These are phyloP conservation scores for Rhizopogon vinicolor DNA, from an alignment of 768 basidiomycete genomes.

Conservation along the genomic window DNA sequence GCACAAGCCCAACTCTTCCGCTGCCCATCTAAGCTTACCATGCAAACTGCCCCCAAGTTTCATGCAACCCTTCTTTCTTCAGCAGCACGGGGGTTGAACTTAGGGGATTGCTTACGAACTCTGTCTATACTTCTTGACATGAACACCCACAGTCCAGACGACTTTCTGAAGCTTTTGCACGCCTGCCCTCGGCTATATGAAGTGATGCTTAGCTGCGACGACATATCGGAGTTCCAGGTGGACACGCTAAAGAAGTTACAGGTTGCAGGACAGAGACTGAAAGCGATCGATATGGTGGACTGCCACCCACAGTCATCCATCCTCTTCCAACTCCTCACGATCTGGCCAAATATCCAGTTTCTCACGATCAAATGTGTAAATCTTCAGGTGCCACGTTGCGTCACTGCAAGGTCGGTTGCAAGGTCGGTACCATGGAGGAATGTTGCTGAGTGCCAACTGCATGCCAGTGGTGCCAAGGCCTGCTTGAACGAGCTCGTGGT, in stretches of 20 bases:
- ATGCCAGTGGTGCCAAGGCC: constrained; percentile 8
- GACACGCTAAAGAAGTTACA: constrained; percentile 12
- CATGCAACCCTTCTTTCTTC: constrained; percentile 12
- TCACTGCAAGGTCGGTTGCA: not conserved
- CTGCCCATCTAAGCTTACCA: constrained; percentile 8
- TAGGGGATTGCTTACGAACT: not conserved
- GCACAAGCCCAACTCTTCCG: constrained; percentile 27
- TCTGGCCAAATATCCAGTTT: constrained; percentile 34
- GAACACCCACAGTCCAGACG: not conserved
- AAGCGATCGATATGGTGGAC: constrained; percentile 26
- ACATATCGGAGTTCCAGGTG: constrained; percentile 11
- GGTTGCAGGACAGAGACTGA: not conserved
- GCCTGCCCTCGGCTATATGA: constrained; percentile 21
- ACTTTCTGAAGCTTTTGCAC: constrained; percentile 6
- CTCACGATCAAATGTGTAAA: constrained; percentile 10
- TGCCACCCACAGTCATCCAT: constrained; percentile 40
- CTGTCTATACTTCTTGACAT: not conserved
- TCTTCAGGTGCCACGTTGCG: constrained; percentile 24
- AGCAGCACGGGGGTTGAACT: constrained; percentile 9
- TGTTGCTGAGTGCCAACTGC: not conserved
- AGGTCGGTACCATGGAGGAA: not conserved
- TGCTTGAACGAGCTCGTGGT: constrained; percentile 38
- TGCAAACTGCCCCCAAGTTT: constrained; percentile 7
- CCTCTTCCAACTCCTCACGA: constrained; percentile 35
- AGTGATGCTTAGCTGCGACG: constrained; percentile 12